Conservation (phyloP, 2,329 filamentous ascomycete species). For the Arthroderma sp. region DNA sequence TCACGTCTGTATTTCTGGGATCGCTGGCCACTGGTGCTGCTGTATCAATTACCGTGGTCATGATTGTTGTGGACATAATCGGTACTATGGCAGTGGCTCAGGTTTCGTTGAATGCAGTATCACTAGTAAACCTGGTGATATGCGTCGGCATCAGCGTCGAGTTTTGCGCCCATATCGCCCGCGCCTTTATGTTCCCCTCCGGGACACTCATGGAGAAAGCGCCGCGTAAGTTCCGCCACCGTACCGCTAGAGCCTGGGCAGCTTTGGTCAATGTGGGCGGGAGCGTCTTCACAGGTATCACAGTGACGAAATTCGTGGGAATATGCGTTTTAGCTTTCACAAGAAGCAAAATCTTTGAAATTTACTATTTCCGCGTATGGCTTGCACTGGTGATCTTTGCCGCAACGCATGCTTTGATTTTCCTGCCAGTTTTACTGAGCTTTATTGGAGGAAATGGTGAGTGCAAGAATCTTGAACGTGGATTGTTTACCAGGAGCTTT, state of each 20-base stretch:
- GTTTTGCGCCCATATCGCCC: constrained; percentile 92
- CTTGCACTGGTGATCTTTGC: constrained; percentile 81
- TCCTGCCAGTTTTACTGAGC: constrained; percentile 79
- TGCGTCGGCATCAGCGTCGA: constrained; percentile 94
- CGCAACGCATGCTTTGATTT: constrained; percentile 74
- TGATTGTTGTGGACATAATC: constrained; percentile 90
- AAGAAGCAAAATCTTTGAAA: constrained; percentile 94
- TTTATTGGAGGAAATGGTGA: constrained; percentile 66
- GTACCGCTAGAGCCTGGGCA: constrained; percentile 79
- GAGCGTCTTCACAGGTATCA: constrained; percentile 92
- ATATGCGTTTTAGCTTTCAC: constrained; percentile 90
- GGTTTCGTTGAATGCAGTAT: constrained; percentile 89
- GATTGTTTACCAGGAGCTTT: too few relatives aligned
- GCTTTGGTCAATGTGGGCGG: constrained; percentile 89
- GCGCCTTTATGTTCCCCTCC: constrained; percentile 90
- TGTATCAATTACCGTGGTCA: constrained; percentile 74
- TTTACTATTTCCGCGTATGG: constrained; percentile 98
- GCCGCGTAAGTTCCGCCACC: constrained; percentile 62
- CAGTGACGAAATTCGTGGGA: constrained; percentile 84
- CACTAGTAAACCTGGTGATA: constrained; percentile 90
- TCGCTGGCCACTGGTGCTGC: constrained; percentile 69
- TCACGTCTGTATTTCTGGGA: constrained; percentile 70
- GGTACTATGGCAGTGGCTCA: constrained; percentile 82
- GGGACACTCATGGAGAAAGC: constrained; percentile 68
- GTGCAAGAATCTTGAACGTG: constrained; percentile 12